Conservation (phyloP, 768 basidiomycete species). For the Daedalea quercina region DNA sequence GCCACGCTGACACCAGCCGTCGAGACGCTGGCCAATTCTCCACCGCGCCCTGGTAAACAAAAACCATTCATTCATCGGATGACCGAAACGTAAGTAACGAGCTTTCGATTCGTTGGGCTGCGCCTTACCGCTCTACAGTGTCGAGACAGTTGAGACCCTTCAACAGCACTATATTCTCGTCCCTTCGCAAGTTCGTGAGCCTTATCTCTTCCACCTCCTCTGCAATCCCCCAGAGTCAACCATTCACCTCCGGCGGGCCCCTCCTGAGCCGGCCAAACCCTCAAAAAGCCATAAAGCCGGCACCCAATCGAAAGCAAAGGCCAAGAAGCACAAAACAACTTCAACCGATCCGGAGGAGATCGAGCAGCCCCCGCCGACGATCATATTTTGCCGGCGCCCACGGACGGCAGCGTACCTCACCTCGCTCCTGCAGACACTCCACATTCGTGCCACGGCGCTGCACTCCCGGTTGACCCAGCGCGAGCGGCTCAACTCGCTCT, state of each 20-base stretch:
- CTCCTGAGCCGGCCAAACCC: constrained; percentile 43
- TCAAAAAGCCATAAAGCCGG: constrained; percentile 22
- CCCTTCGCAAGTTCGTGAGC: constrained; percentile 91
- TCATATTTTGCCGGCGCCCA: constrained; percentile 86
- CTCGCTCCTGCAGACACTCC: constrained; percentile 64
- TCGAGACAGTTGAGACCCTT: constrained; percentile 84
- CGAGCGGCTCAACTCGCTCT: constrained; percentile 78
- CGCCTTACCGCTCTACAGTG: constrained; percentile 38
- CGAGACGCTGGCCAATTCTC: constrained; percentile 63
- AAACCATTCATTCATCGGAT: constrained; percentile 84
- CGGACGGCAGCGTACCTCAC: constrained; percentile 90
- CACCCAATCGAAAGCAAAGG: constrained; percentile 28
- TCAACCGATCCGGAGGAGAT: constrained; percentile 44
- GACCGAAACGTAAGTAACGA: constrained; percentile 51
- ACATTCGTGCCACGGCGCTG: constrained; percentile 80
- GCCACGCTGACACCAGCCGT: constrained; percentile 89
- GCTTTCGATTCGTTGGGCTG: not conserved
- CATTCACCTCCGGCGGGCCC: constrained; percentile 54
- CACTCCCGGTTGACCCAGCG: constrained; percentile 93
- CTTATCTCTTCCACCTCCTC: constrained; percentile 85
- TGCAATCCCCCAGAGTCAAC: constrained; percentile 84
- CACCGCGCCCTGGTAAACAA: constrained; percentile 77
- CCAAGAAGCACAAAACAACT: constrained; percentile 17
- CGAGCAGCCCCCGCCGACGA: constrained; percentile 86
- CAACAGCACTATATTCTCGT: constrained; percentile 88